Conservation (phyloP, 2,329 filamentous ascomycete species). For the Talaromyces sp. region DNA sequence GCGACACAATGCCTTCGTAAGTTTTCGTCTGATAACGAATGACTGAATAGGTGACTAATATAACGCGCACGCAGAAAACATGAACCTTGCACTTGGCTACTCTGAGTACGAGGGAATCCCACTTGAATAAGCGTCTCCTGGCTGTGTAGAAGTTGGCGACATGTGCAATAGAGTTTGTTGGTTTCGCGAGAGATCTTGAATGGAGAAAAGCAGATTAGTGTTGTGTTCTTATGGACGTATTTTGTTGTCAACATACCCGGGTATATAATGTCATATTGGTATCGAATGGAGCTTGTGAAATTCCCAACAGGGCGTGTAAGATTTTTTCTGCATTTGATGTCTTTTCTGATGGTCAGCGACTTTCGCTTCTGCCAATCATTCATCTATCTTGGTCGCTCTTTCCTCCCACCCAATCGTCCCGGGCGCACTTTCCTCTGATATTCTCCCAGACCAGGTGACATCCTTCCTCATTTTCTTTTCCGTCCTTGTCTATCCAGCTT, state of each 20-base stretch:
- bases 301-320: neutral
- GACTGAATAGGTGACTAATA: neutral
- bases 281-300: conserved; percentile 14
- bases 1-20: conserved; percentile 87
- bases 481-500: neutral
- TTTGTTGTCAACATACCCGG: conserved; percentile 19
- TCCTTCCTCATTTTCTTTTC: conserved; percentile 11
- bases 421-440: conserved; percentile 14
- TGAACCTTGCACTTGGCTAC: conserved; percentile 88
- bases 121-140: conserved; percentile 39
- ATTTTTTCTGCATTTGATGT: conserved; percentile 18
- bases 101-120: conserved; percentile 86
- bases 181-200: neutral
- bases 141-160: neutral
- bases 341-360: neutral
- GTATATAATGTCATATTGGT: conserved; percentile 16
- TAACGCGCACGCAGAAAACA: conserved; percentile 63
- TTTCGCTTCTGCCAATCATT: neutral
- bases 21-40: conserved; percentile 36
- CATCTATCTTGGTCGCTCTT: conserved; percentile 11
- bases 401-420: neutral
- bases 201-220: conserved; percentile 4
- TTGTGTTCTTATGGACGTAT: conserved; percentile 9
- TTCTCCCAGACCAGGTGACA: neutral
- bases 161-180: conserved; percentile 11